Percentiles rank a stretch among this genome's conserved stretches.
phyloP scores from a whole-genome alignment of 805 yeast species.

The Saccharomyces mikatae region DNA sequence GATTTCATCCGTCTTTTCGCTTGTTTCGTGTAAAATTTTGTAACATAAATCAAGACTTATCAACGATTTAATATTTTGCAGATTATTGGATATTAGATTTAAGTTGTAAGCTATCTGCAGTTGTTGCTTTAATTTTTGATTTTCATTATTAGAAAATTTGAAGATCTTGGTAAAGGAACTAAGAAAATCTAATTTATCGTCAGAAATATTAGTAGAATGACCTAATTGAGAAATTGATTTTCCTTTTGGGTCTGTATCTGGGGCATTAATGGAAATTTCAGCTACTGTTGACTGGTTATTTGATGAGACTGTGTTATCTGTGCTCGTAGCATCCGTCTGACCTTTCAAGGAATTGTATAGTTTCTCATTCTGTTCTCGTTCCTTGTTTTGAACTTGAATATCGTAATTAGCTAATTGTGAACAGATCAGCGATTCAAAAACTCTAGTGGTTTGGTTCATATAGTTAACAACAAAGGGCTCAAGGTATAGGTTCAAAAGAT shows the following conservation, averaged over 20 bases:
- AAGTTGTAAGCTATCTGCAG: conserved; percentile 70
- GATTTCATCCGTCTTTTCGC: conserved; percentile 53
- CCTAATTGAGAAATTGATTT: conserved; percentile 1
- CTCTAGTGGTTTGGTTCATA: conserved; percentile 25
- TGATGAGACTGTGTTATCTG: conserved; percentile 4
- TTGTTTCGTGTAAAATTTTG: conserved; percentile 60
- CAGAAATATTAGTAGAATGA: conserved; percentile 10
- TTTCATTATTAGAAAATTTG: conserved; percentile 29
- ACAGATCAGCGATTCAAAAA: conserved; percentile 25
- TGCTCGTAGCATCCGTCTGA: conserved; percentile 26
- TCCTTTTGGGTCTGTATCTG: conserved; percentile 11
- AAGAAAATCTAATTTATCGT: conserved; percentile 47
- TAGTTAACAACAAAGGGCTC: conserved; percentile 31
- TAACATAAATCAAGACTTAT: conserved; percentile 77
- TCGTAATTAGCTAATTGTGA: conserved; percentile 23
- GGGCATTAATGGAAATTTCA: not conserved
- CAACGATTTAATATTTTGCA: conserved; percentile 66
- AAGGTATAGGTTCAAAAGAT: conserved; percentile 32
- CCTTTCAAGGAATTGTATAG: conserved; percentile 35
- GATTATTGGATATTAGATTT: conserved; percentile 64
- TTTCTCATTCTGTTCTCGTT: conserved; percentile 36
- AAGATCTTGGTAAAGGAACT: conserved; percentile 60
- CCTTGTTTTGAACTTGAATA: conserved; percentile 22
- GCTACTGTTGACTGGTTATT: not conserved
- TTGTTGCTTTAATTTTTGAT: conserved; percentile 25